These are phyloP conservation scores for Globisporangium sylvaticum DNA, from an alignment of 352 stramenopile genomes.

Conservation along the genomic window DNA sequence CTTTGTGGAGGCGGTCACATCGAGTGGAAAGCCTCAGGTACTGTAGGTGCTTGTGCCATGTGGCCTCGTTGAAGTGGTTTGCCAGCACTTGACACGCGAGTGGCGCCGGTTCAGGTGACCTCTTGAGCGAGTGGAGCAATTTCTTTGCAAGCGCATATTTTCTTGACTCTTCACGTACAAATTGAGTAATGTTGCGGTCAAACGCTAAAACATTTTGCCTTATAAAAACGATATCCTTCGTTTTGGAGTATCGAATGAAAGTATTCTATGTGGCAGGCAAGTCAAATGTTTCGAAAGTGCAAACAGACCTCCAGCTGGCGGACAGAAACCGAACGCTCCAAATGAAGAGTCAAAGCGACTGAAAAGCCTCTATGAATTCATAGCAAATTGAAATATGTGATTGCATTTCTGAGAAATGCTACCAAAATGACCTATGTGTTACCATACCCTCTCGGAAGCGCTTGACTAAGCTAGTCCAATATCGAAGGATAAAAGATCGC, in stretches of 20 bases:
- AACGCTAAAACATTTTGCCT: no score
- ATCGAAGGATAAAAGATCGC: neutral
- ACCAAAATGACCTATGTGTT: neutral
- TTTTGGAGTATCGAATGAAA: neutral
- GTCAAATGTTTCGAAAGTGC: neutral
- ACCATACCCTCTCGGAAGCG: neutral
- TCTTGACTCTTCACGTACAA: neutral
- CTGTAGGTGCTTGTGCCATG: neutral
- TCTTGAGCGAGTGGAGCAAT: neutral
- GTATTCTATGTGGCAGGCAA: neutral
- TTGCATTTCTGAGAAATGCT: neutral
- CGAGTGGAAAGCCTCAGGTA: neutral
- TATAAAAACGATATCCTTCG: neutral
- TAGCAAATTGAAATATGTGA: neutral
- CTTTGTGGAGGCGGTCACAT: neutral
- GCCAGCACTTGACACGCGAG: neutral
- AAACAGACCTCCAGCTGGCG: neutral
- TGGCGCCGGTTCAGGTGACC: neutral
- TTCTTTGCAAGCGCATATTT: neutral
- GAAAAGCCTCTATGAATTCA: neutral
- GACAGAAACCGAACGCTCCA: neutral
- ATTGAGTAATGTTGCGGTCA: no score
- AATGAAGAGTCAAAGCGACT: neutral
- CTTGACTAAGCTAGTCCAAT: neutral
- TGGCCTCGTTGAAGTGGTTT: neutral